Conservation (phyloP, 2,329 filamentous ascomycete genomes). For the Macrophomina tecta region DNA sequence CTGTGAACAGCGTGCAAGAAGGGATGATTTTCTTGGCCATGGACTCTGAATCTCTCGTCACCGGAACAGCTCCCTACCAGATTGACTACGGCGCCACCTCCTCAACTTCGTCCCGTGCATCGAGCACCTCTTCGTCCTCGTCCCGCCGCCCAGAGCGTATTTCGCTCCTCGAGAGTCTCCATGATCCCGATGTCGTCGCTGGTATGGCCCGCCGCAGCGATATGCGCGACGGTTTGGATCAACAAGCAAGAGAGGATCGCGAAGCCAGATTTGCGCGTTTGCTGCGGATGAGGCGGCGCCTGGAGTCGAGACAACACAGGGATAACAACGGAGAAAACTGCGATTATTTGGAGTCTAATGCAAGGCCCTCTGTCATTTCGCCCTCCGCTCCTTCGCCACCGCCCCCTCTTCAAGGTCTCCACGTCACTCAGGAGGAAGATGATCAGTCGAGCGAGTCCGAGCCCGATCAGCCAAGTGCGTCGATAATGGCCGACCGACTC, state of each 20-base stretch:
- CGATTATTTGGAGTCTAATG: conserved; percentile 19
- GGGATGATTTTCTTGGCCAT: conserved; percentile 92
- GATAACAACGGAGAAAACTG: conserved; percentile 22
- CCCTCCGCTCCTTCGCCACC: conserved; percentile 21
- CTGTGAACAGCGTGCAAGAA: conserved; percentile 72
- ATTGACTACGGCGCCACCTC: conserved; percentile 60
- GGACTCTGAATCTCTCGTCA: conserved; percentile 77
- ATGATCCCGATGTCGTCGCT: conserved; percentile 39
- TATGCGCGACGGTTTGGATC: conserved; percentile 19
- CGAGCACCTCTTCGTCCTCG: conserved; percentile 36
- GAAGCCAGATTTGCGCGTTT: conserved; percentile 25
- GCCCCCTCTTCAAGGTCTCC: conserved; percentile 39
- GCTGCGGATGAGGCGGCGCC: conserved; percentile 25
- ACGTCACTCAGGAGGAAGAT: conserved; percentile 44
- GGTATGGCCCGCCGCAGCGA: conserved; percentile 33
- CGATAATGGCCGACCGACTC: conserved; percentile 47
- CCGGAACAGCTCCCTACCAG: conserved; percentile 75
- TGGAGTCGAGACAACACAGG: conserved; percentile 16
- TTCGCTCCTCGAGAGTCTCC: conserved; percentile 43
- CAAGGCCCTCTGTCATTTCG: conserved; percentile 16
- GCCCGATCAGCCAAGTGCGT: conserved; percentile 46
- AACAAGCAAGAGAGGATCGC: conserved; percentile 16
- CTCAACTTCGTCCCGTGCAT: conserved; percentile 35
- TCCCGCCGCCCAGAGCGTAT: conserved; percentile 40
- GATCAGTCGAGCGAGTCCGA: conserved; percentile 36